Conservation (phyloP, 1,284 basidiomycete species). For the Phlebopus sp. region DNA sequence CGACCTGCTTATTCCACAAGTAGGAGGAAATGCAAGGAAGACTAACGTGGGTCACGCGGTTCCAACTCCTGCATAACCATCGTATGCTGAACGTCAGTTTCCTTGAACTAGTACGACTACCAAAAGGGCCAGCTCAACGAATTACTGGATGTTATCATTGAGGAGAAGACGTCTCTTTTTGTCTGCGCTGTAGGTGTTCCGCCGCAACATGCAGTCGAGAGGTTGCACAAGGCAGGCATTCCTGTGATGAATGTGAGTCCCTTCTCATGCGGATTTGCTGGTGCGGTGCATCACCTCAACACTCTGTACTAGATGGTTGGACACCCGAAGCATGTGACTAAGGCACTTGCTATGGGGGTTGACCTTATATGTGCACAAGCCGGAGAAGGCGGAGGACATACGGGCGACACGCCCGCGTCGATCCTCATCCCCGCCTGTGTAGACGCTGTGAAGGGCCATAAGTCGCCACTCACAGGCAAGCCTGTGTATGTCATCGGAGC, state of each 20-base stretch:
- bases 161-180: slow-evolving; percentile 79
- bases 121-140: slow-evolving; percentile 79
- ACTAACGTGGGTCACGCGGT: slow-evolving; percentile 61
- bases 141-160: slow-evolving; percentile 83
- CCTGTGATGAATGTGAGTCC: slow-evolving; percentile 75
- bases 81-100: slow-evolving; percentile 4
- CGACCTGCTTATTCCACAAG: slow-evolving; percentile 80
- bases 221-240: slow-evolving; percentile 77
- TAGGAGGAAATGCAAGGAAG: slow-evolving; percentile 79
- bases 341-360: slow-evolving; percentile 77
- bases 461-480: slow-evolving; percentile 73
- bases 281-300: neutral
- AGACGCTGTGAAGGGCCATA: slow-evolving; percentile 71
- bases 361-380: slow-evolving; percentile 90
- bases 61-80: neutral
- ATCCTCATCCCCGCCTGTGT: slow-evolving; percentile 86
- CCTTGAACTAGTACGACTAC: slow-evolving; percentile 62
- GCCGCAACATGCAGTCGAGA: slow-evolving; percentile 73
- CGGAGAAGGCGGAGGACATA: slow-evolving; percentile 85
- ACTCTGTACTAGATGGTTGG: slow-evolving; percentile 71
- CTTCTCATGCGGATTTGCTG: neutral
- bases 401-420: slow-evolving; percentile 68
- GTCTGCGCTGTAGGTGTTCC: slow-evolving; percentile 88
- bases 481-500: slow-evolving; percentile 83
- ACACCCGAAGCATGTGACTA: slow-evolving; percentile 80